Conservation (phyloP, 2,329 filamentous ascomycete species). For the Alternaria consortialis region DNA sequence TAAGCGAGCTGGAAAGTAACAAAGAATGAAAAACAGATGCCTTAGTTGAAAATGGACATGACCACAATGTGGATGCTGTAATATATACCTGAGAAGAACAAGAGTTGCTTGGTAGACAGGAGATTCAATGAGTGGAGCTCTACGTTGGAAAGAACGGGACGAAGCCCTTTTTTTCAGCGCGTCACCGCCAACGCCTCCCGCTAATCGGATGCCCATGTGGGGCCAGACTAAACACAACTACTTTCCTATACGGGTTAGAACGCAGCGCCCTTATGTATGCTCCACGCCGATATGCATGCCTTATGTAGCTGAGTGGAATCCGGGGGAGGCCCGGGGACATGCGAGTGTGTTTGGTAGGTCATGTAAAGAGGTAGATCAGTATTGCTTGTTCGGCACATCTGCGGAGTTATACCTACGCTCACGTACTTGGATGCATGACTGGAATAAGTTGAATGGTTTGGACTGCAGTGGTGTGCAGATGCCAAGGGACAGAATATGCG, state of each 20-base stretch:
- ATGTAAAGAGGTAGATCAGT: background rate
- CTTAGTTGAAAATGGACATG: background rate
- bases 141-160: background rate
- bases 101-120: background rate
- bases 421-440: background rate
- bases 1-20: background rate
- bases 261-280: slow-evolving; percentile 5
- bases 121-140: background rate
- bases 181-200: slow-evolving; percentile 4
- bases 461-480: background rate
- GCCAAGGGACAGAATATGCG: background rate
- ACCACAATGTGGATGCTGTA: background rate
- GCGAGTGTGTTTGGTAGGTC: background rate
- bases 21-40: background rate
- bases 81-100: background rate
- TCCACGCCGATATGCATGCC: slow-evolving; percentile 1
- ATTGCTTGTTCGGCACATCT: background rate
- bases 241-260: slow-evolving; percentile 4
- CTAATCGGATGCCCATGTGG: slow-evolving; percentile 2
- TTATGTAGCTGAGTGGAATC: background rate
- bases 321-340: background rate
- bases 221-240: background rate
- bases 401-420: background rate
- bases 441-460: background rate
- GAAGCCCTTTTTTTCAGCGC: slow-evolving; percentile 14